Evolutionary conservation across 176 grass and related monocot genomes (phyloP), one percentile per base, ranked within the genome.

Genomic region (Hsuehochloa calcarea): DNA sequence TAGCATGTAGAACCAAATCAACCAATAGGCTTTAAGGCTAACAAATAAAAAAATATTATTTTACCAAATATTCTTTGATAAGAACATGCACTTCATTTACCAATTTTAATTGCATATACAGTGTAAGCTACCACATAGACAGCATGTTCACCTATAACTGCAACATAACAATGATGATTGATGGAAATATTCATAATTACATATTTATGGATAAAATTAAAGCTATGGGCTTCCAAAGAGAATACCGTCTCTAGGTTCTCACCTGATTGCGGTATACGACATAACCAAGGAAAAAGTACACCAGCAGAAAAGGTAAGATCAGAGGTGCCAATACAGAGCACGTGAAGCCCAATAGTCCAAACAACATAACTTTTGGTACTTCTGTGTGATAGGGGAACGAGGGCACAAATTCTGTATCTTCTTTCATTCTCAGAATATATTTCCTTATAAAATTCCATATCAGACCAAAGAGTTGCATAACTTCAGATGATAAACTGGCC

Each of bases 221-320:
- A 16, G 20, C 25, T 39, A 77, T 64, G 68, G 7, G 19, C 39
- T 15, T 40, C 13, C 2, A 59, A 69, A 16, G 10, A 72, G 31
- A 68, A 23, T 13, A 27, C 2, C 16, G 34, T 9, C 12, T 70
- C 43, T 37, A 79, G 23, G 43, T 61, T 74, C 84, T 80, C 80
- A 95, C 93, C 96, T 98, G 96, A 83, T 98, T 98, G 69, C 96
- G 85, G 77, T 98, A 98, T 40, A 98, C 91, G 34, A 92, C 89
- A 49, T 93, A 98, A 58, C 91, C 96, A 85, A 98, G 91, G 54
- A 90, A 90, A 86, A 94, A 98, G 86, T 98, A 98, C 38, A 98
- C 90, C 47, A 99, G 88, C 60, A 99, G 91, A 84, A 99, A 94
- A 29, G 96, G 96, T 70, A 99, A 82, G 46, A 99, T 99, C 78